Percentiles rank a stretch among this genome's conserved stretches.
These are phyloP conservation scores for Trichophaea hybrida DNA, from an alignment of 2,329 filamentous ascomycete genomes.

Conservation along the genomic window DNA sequence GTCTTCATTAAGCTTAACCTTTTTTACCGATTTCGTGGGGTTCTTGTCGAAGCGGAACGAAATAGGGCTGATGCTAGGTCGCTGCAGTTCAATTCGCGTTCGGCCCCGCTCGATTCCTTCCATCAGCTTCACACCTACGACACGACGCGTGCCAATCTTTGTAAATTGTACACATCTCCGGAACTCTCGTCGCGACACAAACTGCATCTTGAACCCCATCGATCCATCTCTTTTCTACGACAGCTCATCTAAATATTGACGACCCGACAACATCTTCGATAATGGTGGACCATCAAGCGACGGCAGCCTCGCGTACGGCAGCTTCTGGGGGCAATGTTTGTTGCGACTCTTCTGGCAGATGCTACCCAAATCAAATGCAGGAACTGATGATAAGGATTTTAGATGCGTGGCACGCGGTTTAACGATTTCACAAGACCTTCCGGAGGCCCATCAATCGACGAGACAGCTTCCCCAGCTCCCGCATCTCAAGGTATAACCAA, in stretches of 20 bases:
- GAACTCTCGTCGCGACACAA: constrained; percentile 3
- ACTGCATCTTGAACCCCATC: neutral
- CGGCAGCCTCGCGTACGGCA: constrained; percentile 16
- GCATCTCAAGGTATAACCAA: constrained; percentile 14
- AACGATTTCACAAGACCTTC: constrained; percentile 20
- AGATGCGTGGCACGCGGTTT: constrained; percentile 20
- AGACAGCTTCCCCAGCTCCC: constrained; percentile 16
- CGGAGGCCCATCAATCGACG: constrained; percentile 14
- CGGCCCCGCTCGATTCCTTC: neutral
- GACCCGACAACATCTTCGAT: neutral
- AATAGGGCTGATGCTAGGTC: constrained; percentile 3
- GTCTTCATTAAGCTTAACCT: neutral
- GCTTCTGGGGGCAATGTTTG: constrained; percentile 18
- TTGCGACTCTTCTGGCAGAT: neutral
- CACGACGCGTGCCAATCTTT: constrained; percentile 4
- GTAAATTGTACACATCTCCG: constrained; percentile 2
- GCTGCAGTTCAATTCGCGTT: neutral
- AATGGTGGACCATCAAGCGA: constrained; percentile 22
- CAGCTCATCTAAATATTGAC: neutral
- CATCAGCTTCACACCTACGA: neutral
- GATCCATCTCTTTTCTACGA: neutral
- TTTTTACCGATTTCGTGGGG: constrained; percentile 6
- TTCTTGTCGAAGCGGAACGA: neutral
- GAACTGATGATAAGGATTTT: constrained; percentile 1
- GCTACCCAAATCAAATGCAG: constrained; percentile 8